phyloP scores from a whole-genome alignment of 495 filamentous ascomycete species.

The Penicillium salamii region DNA sequence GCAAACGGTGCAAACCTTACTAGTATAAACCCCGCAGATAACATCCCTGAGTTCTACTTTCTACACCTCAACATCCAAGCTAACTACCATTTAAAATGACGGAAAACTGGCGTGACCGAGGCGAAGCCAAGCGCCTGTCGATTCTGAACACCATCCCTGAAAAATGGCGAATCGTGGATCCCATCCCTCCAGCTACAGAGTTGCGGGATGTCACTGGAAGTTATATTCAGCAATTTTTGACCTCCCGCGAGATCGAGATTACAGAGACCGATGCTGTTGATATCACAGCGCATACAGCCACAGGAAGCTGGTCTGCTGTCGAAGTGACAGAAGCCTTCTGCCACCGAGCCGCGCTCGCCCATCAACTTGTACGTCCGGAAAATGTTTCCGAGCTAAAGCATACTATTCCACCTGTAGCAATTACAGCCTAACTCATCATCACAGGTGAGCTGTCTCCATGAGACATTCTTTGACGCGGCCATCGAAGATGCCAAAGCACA shows the following conservation, averaged over 20 bases:
- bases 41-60: too few species aligned
- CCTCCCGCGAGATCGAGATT: constrained; percentile 52
- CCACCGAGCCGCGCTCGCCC: constrained; percentile 54
- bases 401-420: not conserved
- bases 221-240: constrained; percentile 58
- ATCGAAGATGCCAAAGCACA: constrained; percentile 56
- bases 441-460: constrained; percentile 58
- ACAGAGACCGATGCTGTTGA: constrained; percentile 52
- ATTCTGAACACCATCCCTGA: constrained; percentile 54
- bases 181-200: constrained; percentile 47
- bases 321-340: constrained; percentile 57
- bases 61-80: too few species aligned
- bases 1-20: too few species aligned
- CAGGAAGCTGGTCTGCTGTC: constrained; percentile 43
- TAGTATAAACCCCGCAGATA: too few species aligned
- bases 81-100: too few species aligned
- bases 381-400: not conserved
- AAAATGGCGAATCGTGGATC: constrained; percentile 51
- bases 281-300: constrained; percentile 46
- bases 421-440: not conserved
- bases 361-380: constrained; percentile 45
- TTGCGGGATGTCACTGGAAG: constrained; percentile 60
- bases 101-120: constrained; percentile 43
- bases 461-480: constrained; percentile 61
- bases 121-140: constrained; percentile 50